Evolutionary conservation across 225 moss, liverwort and hornwort genomes (phyloP), one percentile per base, ranked within the genome.

Genomic region (Takakia lepidozioides): DNA sequence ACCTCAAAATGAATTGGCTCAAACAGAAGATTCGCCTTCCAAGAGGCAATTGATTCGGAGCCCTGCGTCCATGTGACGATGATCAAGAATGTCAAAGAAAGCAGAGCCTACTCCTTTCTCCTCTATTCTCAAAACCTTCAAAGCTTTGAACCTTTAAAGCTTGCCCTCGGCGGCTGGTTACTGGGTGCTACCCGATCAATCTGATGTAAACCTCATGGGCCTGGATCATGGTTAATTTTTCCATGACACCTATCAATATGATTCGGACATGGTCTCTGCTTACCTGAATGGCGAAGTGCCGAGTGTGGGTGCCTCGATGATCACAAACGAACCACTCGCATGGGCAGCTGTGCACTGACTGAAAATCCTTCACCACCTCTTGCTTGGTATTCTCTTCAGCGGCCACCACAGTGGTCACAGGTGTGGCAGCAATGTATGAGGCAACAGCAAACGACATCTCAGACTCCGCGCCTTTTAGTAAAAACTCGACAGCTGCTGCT

Each of bases 301-400:
- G 81, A 6, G 64, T 83, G 37, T 55, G 63, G 26, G 84, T 73
- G 22, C 59, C 64, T 15, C 82, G 77, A 19, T 87, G 84, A 48
- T 92, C 92, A 47, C 84, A 84, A 19, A 74, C 74, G 51, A 71
- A 92, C 92, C 92, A 92, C 25, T 80, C 76, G 67, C 87, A 92
- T 15, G 92, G 92, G 43, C 82, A 76, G 50, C 71, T 72, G 49
- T 77, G 66, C 3, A 63, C 71, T 24, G 81, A 63, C 20, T 69
- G 76, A 57, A 72, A 65, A 46, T 82, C 70, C 25, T 67, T 44
- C 53, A 52, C 61, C 51, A 48, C 69, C 39, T 55, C 66, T 43
- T 72, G 65, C 60, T 76, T 78, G 6, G 55, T 65, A 20, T 74
- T 75, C 43, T 72, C 63, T 53, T 63, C 69, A 19, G 61, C 62